Conservation (phyloP, 495 filamentous ascomycete genomes). For the Entonaema liquescens region DNA sequence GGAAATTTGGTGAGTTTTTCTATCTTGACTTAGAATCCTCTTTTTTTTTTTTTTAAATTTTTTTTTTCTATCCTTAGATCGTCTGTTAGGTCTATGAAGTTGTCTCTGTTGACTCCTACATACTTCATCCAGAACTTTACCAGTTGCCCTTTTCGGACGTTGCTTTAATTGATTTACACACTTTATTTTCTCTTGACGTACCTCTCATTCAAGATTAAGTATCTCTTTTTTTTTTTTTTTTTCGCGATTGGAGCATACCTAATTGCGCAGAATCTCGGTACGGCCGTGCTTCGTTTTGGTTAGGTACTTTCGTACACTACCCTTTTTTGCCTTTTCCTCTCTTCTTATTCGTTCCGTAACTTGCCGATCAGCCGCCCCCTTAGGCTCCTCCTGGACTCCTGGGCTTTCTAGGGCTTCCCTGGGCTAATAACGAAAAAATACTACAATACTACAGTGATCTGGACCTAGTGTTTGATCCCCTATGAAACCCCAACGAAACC, state of each 20-base stretch:
- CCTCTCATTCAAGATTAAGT: background rate
- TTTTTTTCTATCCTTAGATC: too few relatives aligned
- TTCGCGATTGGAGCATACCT: constrained; percentile 12
- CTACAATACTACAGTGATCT: constrained; percentile 25
- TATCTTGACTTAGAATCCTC: constrained; percentile 12
- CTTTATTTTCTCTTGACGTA: constrained; percentile 4
- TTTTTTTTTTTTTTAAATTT: constrained; percentile 5
- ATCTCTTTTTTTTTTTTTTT: background rate
- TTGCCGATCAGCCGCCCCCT: constrained; percentile 40
- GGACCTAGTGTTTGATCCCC: constrained; percentile 39
- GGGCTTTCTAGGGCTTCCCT: background rate
- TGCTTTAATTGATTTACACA: constrained; percentile 22
- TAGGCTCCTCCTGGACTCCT: constrained; percentile 11
- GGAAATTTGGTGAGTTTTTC: constrained; percentile 21
- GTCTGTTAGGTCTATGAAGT: background rate
- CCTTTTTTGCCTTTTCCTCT: constrained; percentile 16
- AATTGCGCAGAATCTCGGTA: constrained; percentile 21
- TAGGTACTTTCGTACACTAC: constrained; percentile 9
- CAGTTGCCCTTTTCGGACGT: constrained; percentile 25
- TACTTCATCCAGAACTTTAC: constrained; percentile 3
- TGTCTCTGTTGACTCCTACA: background rate
- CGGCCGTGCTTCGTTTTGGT: constrained; percentile 28
- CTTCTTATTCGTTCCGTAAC: constrained; percentile 38
- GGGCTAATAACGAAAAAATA: constrained; percentile 24
- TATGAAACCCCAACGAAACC: constrained; percentile 46